Evolutionary conservation across 208 protist species (phyloP), one percentile per base, ranked within the genome.

Genomic region (Leishmania martiniquensis): DNA sequence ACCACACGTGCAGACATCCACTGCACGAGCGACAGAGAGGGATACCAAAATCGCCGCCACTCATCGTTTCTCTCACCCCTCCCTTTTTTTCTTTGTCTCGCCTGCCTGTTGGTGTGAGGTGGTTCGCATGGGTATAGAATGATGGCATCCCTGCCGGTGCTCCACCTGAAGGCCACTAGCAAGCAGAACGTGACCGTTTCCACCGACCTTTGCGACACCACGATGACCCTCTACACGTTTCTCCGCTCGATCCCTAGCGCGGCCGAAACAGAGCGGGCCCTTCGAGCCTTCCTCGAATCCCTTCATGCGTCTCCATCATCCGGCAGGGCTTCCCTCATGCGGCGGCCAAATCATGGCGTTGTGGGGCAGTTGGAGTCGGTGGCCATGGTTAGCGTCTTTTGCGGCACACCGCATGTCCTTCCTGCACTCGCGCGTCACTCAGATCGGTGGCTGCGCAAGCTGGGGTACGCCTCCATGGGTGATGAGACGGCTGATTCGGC

Each of bases 141-240:
- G 20, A 74, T 80, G 75, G 83, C 86, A 78, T 81, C 73, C 0
- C 85, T 95, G 15, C 93, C 93, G 12, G 93, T 96, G 49, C 85
- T 96, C 76, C 93, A 91, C 60, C 70, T 96, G 51, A 75, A 77
- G 13, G 73, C 62, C 10, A 92, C 89, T 6, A 82, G 87, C 44
- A 17, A 34, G 20, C 83, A 92, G 22, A 91, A 90, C 47, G 81
- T 85, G 47, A 88, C 78, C 9, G 68, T 87, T 29, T 81, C 87
- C 1, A 52, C 80, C 42, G 88, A 97, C 70, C 88, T 88, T 4
- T 83, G 87, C 22, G 76, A 80, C 44, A 86, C 89, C 52, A 88
- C 84, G 37, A 87, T 82, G 15, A 91, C 90, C 45, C 84, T 97
- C 3, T 97, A 97, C 82, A 91, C 90, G 5, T 97, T 97, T 74